A percentile compares a stretch with the other conserved stretches of the same genome.
phyloP scores from a whole-genome alignment of 108 stramenopile genomes.

The Nannochloropsis gaditana region DNA sequence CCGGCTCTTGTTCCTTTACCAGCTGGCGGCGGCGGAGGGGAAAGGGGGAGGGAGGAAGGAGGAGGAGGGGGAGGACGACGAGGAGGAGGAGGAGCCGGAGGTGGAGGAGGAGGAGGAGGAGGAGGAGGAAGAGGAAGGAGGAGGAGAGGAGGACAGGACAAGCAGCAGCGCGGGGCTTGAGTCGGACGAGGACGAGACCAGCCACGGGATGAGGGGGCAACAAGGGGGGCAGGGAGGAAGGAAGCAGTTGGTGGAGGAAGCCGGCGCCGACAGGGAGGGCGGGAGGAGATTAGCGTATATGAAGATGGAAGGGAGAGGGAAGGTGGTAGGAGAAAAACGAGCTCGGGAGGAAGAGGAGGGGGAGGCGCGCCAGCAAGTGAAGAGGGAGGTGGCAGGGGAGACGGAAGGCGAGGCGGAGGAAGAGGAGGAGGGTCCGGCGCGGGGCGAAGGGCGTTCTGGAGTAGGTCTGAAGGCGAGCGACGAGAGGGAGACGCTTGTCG shows the following conservation, averaged over 20 bases:
- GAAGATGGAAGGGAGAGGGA: not conserved
- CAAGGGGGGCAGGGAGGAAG: not conserved
- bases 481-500: no score
- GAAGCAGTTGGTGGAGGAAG: not conserved
- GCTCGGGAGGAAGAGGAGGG: not conserved
- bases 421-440: not conserved
- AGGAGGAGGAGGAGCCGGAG: not conserved
- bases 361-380: not conserved
- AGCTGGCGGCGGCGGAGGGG: constrained; percentile 14
- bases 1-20: not conserved
- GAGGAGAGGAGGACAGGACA: not conserved
- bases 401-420: not conserved
- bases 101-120: not conserved
- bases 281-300: not conserved
- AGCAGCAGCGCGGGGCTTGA: not conserved
- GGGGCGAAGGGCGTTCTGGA: no score
- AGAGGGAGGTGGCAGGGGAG: not conserved
- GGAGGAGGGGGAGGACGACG: not conserved
- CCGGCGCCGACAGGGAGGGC: no score
- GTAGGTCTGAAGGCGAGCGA: no score
- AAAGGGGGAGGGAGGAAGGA: not conserved
- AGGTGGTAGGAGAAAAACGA: not conserved
- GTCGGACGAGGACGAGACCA: not conserved
- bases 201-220: not conserved
- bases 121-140: not conserved